These are phyloP conservation scores for Aspergillus hancockii DNA, from an alignment of 495 filamentous ascomycete genomes.

Conservation along the genomic window DNA sequence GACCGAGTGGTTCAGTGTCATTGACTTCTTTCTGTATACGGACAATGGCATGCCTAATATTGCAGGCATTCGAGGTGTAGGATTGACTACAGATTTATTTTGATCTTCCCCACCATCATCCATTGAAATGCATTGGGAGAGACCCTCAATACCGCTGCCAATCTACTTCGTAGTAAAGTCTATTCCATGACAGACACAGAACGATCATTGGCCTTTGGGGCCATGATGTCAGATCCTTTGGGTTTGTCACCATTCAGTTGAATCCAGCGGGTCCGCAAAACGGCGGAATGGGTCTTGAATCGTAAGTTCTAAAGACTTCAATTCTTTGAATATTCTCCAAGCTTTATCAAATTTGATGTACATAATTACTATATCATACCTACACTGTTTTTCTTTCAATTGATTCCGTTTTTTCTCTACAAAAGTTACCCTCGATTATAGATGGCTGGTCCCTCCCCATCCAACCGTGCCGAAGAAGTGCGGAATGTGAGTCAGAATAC, in stretches of 20 bases:
- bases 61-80: too few species aligned
- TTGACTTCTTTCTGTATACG: too few species aligned
- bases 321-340: neutral
- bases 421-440: slow-evolving; percentile 5
- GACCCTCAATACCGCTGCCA: too few species aligned
- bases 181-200: neutral
- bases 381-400: neutral
- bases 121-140: too few species aligned
- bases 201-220: neutral
- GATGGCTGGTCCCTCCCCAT: slow-evolving; percentile 29
- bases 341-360: slow-evolving; percentile 1
- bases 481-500: slow-evolving; percentile 38
- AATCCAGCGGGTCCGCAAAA: slow-evolving; percentile 20
- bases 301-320: neutral
- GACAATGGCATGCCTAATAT: too few species aligned
- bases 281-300: slow-evolving; percentile 4
- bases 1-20: too few species aligned
- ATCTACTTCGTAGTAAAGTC: too few species aligned
- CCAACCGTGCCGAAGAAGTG: slow-evolving; percentile 46
- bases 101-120: too few species aligned
- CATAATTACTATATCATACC: slow-evolving; percentile 2
- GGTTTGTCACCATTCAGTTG: slow-evolving; percentile 31
- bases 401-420: neutral
- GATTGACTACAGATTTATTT: too few species aligned
- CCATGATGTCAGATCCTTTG: slow-evolving; percentile 37